phyloP scores from a whole-genome alignment of 2,329 filamentous ascomycete species.

The Sporothrix pallida region DNA sequence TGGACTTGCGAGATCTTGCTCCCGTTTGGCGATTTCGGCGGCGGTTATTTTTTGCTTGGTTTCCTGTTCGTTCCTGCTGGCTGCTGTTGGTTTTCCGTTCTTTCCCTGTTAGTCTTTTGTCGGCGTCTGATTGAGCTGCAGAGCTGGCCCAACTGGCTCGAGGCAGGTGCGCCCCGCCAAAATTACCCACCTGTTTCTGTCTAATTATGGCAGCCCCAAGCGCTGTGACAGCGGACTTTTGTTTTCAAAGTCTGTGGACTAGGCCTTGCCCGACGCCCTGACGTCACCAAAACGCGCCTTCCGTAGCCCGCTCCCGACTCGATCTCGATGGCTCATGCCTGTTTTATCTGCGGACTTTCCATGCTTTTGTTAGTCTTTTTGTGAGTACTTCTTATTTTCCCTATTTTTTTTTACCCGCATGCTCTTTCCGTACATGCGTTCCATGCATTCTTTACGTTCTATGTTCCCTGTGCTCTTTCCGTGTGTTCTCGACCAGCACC shows the following conservation, averaged over 20 bases:
- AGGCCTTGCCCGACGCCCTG: too few relatives aligned
- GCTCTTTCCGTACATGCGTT: too few relatives aligned
- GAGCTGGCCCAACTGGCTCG: too few relatives aligned
- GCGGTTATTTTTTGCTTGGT: neutral
- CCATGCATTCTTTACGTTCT: too few relatives aligned
- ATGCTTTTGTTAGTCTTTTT: too few relatives aligned
- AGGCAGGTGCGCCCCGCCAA: too few relatives aligned
- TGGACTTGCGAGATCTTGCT: neutral
- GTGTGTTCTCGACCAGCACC: too few relatives aligned
- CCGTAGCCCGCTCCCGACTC: neutral
- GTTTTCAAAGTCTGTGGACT: neutral
- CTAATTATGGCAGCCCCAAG: neutral
- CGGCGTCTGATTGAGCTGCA: neutral
- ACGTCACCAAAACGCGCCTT: too few relatives aligned
- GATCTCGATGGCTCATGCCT: neutral
- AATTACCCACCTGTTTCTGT: neutral
- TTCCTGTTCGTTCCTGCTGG: too few relatives aligned
- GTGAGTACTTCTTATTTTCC: neutral
- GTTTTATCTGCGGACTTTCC: too few relatives aligned
- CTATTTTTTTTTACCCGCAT: neutral
- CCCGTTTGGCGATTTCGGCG: neutral
- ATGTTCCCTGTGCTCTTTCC: too few relatives aligned
- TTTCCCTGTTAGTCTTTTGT: neutral
- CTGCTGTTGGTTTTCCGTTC: neutral
- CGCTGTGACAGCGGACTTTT: conserved; percentile 2